Base-by-base conservation (phyloP, 1,284 basidiomycete genomes). In the Wolfiporia cocos region DNA sequence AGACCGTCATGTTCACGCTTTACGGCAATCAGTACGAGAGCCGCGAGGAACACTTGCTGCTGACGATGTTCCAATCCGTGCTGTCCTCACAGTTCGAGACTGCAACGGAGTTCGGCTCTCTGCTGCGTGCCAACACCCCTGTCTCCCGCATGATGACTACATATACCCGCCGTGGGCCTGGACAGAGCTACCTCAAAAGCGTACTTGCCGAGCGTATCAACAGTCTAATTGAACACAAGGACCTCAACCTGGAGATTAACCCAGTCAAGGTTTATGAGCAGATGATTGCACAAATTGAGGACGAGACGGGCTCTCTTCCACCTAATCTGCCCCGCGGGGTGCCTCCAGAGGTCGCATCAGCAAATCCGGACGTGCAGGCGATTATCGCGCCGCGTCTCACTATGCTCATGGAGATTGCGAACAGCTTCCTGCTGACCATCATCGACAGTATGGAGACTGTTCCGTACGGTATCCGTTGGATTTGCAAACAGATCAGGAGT, bases 131-230 rank as follows among this genome's bases (percentile, higher is more conserved):
- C 47, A 99, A 99, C 68, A 99, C 96, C 35, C 96, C 96, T 37
- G 95, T 98, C 17, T 98, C 94, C 39, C 85, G 96, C 37, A 99
- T 99, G 96, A 99, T 99, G 96, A 98, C 96, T 30, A 99, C 96
- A 17, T 99, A 99, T 68, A 99, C 95, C 36, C 86, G 96, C 44
- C 85, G 96, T 50, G 96, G 95, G 39, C 96, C 96, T 0, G 96
- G 95, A 51, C 95, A 99, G 66, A 92, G 89, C 57, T 99, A 98
- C 63, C 80, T 99, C 52, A 99, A 99, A 71, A 86, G 87, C 51
- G 93, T 99, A 24, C 75, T 99, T 37, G 92, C 95, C 12, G 95
- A 98, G 63, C 84, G 95, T 44, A 98, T 99, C 69, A 98, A 99
- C 69, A 92, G 89, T 58, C 73, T 99, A 49, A 97, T 99, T 55